These are phyloP conservation scores for Artemisia annua DNA, from an alignment of 129 eudicot genomes.

Conservation along the genomic window DNA sequence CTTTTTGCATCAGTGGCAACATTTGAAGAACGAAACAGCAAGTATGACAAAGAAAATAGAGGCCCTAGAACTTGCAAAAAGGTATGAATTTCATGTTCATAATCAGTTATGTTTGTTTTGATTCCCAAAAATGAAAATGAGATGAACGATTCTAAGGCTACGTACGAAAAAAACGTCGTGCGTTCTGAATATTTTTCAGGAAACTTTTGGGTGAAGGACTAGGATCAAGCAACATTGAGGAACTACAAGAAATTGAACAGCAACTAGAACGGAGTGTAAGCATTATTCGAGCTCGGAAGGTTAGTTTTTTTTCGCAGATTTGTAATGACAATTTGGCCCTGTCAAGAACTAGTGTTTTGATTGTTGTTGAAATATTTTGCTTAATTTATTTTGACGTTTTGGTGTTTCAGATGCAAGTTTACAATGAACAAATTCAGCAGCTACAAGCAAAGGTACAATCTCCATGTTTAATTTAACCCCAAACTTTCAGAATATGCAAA, in stretches of 20 bases:
- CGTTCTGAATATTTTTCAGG: constrained; percentile 25
- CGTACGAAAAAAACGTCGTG: neutral
- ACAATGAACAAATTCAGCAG: constrained; percentile 62
- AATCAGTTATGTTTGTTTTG: neutral
- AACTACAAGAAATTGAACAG: constrained; percentile 66
- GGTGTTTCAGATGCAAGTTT: constrained; percentile 66
- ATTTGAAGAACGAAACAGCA: constrained; percentile 70
- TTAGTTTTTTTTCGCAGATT: constrained; percentile 11
- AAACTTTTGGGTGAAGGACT: constrained; percentile 77
- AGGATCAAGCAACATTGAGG: constrained; percentile 61
- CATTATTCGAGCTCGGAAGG: constrained; percentile 80
- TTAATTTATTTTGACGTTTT: constrained; percentile 14
- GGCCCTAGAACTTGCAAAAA: constrained; percentile 58
- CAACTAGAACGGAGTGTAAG: constrained; percentile 66
- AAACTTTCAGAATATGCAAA: neutral
- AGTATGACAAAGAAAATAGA: constrained; percentile 78
- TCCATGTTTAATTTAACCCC: neutral
- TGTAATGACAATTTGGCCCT: neutral
- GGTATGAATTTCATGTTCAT: constrained; percentile 37
- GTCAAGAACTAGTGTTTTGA: neutral
- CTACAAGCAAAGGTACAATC: constrained; percentile 64
- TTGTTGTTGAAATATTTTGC: neutral
- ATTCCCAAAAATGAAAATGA: too few species aligned
- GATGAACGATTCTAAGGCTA: neutral
- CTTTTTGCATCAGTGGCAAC: constrained; percentile 38